Percentiles rank a stretch among this genome's conserved stretches.
Evolutionary conservation across 2,329 filamentous ascomycete species (phyloP).

Genomic region (Neocatenulostroma microsporum): DNA sequence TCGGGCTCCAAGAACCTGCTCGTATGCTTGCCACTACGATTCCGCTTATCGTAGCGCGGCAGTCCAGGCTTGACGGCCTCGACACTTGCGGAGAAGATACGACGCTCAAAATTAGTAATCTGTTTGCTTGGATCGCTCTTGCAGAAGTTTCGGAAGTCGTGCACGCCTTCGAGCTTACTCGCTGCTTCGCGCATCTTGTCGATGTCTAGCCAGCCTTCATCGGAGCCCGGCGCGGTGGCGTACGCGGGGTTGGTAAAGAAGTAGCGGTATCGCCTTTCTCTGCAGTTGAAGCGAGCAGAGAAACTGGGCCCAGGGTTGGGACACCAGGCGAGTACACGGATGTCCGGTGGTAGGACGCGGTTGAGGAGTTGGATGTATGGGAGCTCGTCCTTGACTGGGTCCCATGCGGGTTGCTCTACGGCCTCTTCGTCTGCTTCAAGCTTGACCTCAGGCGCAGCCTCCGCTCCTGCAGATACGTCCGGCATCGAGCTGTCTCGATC

Average conservation of each 20-base stretch:
- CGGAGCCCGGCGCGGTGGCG: conserved; percentile 42
- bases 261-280: conserved; percentile 86
- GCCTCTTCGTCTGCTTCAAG: conserved; percentile 3
- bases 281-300: conserved; percentile 85
- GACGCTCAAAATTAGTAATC: conserved; percentile 71
- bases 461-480: conserved; percentile 5
- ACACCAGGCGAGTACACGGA: conserved; percentile 88
- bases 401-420: conserved; percentile 35
- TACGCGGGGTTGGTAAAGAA: conserved; percentile 96
- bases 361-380: conserved; percentile 79
- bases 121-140: conserved; percentile 88
- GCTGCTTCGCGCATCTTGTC: conserved; percentile 78
- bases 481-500: conserved; percentile 11
- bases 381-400: conserved; percentile 72
- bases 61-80: conserved; percentile 49
- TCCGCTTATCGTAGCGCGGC: background rate
- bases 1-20: conserved; percentile 47
- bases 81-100: conserved; percentile 73
- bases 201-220: conserved; percentile 76
- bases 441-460: background rate
- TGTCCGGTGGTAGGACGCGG: conserved; percentile 77
- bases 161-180: conserved; percentile 66
- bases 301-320: conserved; percentile 71
- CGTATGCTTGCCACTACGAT: too few relatives aligned
- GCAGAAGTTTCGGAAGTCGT: conserved; percentile 97